Evolutionary conservation across 495 filamentous ascomycete genomes (phyloP), one percentile per base, ranked within the genome.

Genomic region (Ramalina intermedia): DNA sequence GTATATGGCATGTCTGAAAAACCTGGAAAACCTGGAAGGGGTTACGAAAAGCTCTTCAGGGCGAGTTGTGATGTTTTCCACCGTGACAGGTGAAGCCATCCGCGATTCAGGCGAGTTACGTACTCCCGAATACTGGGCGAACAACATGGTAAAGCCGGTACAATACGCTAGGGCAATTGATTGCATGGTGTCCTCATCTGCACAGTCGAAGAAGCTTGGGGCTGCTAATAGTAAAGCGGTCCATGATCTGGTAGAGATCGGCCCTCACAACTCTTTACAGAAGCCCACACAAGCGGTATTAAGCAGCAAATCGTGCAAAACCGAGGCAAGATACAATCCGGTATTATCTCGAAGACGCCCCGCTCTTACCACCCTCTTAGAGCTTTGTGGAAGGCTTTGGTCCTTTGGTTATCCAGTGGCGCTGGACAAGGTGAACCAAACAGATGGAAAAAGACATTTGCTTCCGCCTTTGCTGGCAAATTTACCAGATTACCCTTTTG

Each of bases 201-300:
- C 29, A 16, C 24, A 43, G 7, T 13, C 37, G 7, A 13, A 16
- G 9, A 8, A 50, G 36, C 41, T 48, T 16, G 27, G 58, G 0
- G 43, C 50, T 0, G n/a, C 24, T 0, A 38, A 41, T 26, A n/a
- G n/a, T n/a, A n/a, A n/a, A n/a, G 47, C 27, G 2, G 55, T 69
- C 9, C 60, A 54, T 26, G 42, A 65, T 4, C 40, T 79, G 12
- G 37, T 79, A 35, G 75, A 79, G 52, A 58, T 79, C 7, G 73
- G 75, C 0, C 72, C 75, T 13, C 67, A 71, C 37, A 55, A 60
- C 0, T 66, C 69, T 0, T 54, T 79, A 2, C 58, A 66, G 20
- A 66, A 66, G 1, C 68, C 72, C 50, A 58, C 27, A 39, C n/a
- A 4, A 14, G 23, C 37, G 51, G 51, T 17, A 50, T 56, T 16